phyloP scores from a whole-genome alignment of 495 filamentous ascomycete genomes.

The Annulohypoxylon bovei region DNA sequence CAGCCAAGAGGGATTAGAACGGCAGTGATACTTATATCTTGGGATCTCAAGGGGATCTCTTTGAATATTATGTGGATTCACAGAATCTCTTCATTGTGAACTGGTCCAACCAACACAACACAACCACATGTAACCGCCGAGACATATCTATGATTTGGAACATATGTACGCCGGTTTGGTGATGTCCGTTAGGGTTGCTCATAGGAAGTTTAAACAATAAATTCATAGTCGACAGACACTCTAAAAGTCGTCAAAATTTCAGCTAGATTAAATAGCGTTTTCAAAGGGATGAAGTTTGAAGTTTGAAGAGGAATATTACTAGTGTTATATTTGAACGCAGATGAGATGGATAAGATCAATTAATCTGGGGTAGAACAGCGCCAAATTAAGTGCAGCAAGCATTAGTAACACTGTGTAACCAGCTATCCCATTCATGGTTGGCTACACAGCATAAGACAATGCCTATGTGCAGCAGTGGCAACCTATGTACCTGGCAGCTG shows the following conservation, averaged over 20 bases:
- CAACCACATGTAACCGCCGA: no score
- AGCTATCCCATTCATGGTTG: background rate
- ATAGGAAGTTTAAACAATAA: background rate
- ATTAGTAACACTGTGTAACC: background rate
- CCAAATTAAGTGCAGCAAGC: no score
- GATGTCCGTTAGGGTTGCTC: background rate
- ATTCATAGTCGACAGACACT: no score
- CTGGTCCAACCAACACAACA: background rate
- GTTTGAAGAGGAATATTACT: background rate
- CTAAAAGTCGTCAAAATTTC: no score
- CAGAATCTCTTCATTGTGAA: background rate
- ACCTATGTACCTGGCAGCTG: no score
- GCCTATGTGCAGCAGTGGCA: no score
- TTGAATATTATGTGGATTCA: background rate
- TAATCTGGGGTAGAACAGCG: no score
- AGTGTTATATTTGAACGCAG: no score
- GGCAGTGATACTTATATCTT: no score
- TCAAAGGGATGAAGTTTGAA: background rate
- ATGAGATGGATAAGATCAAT: background rate
- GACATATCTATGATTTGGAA: background rate
- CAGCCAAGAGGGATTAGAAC: no score
- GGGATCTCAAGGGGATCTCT: no score
- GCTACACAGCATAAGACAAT: background rate
- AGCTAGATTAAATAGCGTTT: background rate
- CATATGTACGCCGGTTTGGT: no score